phyloP scores from a whole-genome alignment of 306 rosid species.

The Lagenaria siceraria region DNA sequence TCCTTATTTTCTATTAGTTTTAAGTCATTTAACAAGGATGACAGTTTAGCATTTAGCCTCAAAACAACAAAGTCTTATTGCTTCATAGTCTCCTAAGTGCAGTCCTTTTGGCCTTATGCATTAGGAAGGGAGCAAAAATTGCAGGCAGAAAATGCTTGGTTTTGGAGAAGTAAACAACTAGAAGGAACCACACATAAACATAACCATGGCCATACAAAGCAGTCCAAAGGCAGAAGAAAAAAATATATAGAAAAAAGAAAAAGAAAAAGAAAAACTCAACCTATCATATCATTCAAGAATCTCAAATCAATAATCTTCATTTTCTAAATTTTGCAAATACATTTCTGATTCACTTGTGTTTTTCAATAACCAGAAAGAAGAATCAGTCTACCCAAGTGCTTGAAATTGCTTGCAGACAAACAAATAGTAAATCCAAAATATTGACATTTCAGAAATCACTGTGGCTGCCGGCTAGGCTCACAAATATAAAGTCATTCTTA shows the following conservation, averaged over 20 bases:
- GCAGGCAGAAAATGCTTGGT: not conserved
- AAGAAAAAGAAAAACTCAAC: not conserved
- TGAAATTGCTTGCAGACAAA: not conserved
- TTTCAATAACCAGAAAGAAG: not conserved
- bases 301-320: not conserved
- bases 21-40: not conserved
- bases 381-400: not conserved
- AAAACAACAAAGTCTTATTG: not conserved
- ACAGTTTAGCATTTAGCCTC: not conserved
- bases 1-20: not conserved
- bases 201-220: not conserved
- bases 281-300: not conserved
- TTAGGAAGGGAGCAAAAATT: not conserved
- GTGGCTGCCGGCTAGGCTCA: not conserved
- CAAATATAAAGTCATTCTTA: not conserved
- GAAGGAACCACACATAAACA: not conserved
- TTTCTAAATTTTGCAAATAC: not conserved
- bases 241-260: not conserved
- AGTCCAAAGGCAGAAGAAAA: not conserved
- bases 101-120: slow-evolving; percentile 4
- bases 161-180: not conserved
- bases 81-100: not conserved
- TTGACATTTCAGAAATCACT: not conserved
- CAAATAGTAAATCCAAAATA: not conserved
- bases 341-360: not conserved